These are phyloP conservation scores for Cladosporium oxysporum DNA, from an alignment of 2,329 filamentous ascomycete genomes.

Conservation along the genomic window DNA sequence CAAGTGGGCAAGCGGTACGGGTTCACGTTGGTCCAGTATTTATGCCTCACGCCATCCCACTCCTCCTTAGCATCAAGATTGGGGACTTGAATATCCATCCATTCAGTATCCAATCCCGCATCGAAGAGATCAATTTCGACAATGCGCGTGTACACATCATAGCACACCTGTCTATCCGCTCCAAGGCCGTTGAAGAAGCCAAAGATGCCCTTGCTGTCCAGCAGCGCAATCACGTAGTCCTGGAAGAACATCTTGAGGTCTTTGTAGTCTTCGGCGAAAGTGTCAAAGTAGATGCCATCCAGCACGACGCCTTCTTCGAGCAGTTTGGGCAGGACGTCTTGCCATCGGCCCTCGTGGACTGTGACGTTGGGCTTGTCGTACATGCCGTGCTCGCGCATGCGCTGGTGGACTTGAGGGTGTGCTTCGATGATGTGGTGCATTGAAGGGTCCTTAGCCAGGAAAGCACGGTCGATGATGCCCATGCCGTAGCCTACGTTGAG, in stretches of 20 bases:
- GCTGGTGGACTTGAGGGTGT: constrained; percentile 50
- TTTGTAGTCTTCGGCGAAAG: constrained; percentile 90
- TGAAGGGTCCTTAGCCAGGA: constrained; percentile 46
- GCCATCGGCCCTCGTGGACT: constrained; percentile 53
- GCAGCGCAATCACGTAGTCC: constrained; percentile 77
- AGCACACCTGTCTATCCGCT: constrained; percentile 87
- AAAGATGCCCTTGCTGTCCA: constrained; percentile 62
- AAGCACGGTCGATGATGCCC: constrained; percentile 52
- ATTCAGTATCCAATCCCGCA: constrained; percentile 85
- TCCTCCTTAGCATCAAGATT: constrained; percentile 70
- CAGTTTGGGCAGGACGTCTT: constrained; percentile 50
- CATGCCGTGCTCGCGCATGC: constrained; percentile 51
- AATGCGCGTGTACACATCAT: constrained; percentile 90
- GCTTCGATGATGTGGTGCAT: constrained; percentile 55
- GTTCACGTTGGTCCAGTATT: constrained; percentile 81
- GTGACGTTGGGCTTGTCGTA: constrained; percentile 51
- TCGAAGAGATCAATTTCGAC: constrained; percentile 89
- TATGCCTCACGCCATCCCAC: constrained; percentile 84
- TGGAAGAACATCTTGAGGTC: constrained; percentile 85
- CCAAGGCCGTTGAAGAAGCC: constrained; percentile 76
- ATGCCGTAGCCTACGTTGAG: constrained; percentile 55
- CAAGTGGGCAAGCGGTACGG: constrained; percentile 74
- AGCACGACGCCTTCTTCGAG: constrained; percentile 46
- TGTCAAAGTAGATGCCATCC: constrained; percentile 84
- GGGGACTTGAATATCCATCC: constrained; percentile 75